These are phyloP conservation scores for Sarocladium strictum DNA, from an alignment of 2,329 filamentous ascomycete species.

Conservation along the genomic window DNA sequence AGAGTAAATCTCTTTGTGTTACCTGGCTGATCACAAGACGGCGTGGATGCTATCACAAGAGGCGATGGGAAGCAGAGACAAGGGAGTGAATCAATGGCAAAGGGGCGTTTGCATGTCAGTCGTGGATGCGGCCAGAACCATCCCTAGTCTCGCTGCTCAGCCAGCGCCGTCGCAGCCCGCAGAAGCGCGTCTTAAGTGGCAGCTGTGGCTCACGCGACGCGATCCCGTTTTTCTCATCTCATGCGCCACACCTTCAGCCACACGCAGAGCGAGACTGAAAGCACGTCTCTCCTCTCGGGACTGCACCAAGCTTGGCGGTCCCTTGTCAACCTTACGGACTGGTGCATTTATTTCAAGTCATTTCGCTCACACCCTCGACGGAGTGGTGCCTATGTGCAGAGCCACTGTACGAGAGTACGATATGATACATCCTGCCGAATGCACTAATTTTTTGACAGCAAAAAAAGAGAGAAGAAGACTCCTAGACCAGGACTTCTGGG, in stretches of 20 bases:
- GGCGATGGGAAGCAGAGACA: background rate
- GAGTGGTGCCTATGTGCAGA: too few relatives aligned
- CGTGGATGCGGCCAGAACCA: background rate
- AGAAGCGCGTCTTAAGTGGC: constrained; percentile 6
- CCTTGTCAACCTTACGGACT: too few relatives aligned
- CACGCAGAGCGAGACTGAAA: too few relatives aligned
- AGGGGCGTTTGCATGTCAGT: background rate
- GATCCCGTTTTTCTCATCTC: constrained; percentile 3
- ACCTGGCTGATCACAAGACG: background rate
- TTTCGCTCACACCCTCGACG: too few relatives aligned
- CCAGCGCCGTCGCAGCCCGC: background rate
- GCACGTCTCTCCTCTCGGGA: too few relatives aligned
- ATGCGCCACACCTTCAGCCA: background rate
- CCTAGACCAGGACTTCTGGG: too few relatives aligned
- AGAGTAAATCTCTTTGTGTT: background rate
- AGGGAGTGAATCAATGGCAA: background rate
- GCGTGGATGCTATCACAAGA: background rate
- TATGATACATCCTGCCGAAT: too few relatives aligned
- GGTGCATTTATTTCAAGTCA: too few relatives aligned
- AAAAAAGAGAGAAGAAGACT: too few relatives aligned
- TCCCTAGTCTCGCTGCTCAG: background rate
- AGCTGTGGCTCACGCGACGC: constrained; percentile 10
- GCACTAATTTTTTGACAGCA: too few relatives aligned
- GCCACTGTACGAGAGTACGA: too few relatives aligned
- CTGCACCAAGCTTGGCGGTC: too few relatives aligned